These are phyloP conservation scores for Ascochyta viciae-villosae DNA, from an alignment of 2,329 filamentous ascomycete genomes.

Conservation along the genomic window DNA sequence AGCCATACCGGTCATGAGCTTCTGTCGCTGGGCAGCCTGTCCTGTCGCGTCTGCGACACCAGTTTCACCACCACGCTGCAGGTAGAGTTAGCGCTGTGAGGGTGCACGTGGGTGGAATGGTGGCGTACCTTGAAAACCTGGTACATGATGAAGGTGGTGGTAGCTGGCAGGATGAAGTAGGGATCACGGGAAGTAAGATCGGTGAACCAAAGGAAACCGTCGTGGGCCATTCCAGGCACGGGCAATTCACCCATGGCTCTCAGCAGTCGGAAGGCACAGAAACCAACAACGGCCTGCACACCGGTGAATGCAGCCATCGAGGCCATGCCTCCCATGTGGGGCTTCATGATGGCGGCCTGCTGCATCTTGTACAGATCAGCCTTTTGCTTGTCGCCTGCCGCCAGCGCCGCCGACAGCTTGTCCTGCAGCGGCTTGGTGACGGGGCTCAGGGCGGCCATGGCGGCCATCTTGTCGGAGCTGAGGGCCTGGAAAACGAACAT, in stretches of 20 bases:
- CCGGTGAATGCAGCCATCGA: constrained; percentile 62
- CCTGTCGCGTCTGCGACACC: constrained; percentile 42
- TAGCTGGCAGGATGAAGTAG: constrained; percentile 73
- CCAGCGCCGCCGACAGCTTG: constrained; percentile 58
- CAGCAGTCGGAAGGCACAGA: constrained; percentile 80
- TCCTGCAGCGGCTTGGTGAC: constrained; percentile 63
- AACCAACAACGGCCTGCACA: constrained; percentile 73
- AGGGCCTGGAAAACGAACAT: constrained; percentile 69
- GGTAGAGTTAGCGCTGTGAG: constrained; percentile 27
- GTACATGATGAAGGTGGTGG: constrained; percentile 65
- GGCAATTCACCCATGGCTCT: constrained; percentile 78
- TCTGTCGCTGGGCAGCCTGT: constrained; percentile 31
- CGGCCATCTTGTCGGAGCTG: constrained; percentile 68
- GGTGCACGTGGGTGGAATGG: neutral
- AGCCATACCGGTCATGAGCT: constrained; percentile 60
- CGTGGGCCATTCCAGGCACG: constrained; percentile 77
- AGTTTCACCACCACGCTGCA: constrained; percentile 58
- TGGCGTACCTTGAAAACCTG: constrained; percentile 65
- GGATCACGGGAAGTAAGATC: constrained; percentile 82
- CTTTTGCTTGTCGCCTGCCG: constrained; percentile 54
- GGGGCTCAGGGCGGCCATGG: constrained; percentile 67
- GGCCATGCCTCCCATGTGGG: constrained; percentile 25
- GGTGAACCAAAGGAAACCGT: constrained; percentile 77
- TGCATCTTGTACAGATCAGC: constrained; percentile 52
- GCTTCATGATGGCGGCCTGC: constrained; percentile 59